These are phyloP conservation scores for Thalia dealbata DNA, from an alignment of 176 grass and related monocot genomes.

Conservation along the genomic window DNA sequence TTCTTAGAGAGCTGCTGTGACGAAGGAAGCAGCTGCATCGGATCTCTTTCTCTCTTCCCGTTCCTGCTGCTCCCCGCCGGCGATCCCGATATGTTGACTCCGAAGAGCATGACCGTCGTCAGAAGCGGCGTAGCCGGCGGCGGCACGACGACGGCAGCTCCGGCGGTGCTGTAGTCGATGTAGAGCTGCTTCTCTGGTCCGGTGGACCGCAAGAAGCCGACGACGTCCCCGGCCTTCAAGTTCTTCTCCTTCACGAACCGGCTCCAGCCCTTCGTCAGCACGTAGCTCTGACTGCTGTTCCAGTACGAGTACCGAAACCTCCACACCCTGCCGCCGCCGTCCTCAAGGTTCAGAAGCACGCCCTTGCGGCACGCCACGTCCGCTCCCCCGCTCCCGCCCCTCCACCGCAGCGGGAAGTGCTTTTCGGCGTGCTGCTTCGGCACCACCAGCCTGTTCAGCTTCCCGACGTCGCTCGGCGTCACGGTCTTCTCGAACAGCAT, in stretches of 20 bases:
- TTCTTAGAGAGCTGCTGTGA: neutral
- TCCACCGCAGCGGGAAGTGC: neutral
- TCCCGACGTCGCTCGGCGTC: conserved; percentile 10
- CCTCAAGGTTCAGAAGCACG: conserved; percentile 7
- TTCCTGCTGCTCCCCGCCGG: neutral
- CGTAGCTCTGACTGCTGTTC: conserved; percentile 99
- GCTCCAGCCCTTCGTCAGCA: conserved; percentile 97
- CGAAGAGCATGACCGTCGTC: neutral
- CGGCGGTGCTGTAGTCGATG: neutral
- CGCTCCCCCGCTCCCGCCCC: too few relatives aligned
- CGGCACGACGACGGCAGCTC: too few relatives aligned
- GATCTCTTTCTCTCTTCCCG: neutral
- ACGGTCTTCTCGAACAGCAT: conserved; percentile 1
- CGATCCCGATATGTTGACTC: neutral
- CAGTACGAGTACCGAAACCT: conserved; percentile 79
- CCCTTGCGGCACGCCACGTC: neutral
- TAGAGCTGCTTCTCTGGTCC: conserved; percentile 1
- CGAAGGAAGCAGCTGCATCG: neutral
- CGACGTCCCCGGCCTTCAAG: conserved; percentile 6
- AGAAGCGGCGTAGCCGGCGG: neutral
- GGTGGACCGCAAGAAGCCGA: neutral
- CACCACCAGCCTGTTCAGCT: neutral
- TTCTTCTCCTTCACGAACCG: conserved; percentile 88
- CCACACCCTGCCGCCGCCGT: neutral
- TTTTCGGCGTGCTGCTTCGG: neutral